phyloP scores from a whole-genome alignment of 2,329 filamentous ascomycete species.

The Zymoseptoria passerinii region DNA sequence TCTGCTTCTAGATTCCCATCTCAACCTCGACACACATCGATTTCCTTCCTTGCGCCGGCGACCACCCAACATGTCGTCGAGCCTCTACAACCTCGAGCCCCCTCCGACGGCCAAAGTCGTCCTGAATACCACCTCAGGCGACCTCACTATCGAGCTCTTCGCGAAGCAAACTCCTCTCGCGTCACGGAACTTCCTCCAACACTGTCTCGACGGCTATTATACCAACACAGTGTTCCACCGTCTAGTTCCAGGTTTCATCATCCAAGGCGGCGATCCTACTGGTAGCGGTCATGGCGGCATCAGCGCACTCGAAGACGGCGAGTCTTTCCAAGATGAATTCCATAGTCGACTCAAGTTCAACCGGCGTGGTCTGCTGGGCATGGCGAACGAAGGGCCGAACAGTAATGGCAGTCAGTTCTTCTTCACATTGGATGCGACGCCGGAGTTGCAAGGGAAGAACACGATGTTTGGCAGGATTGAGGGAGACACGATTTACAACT shows the following conservation, averaged over 20 bases:
- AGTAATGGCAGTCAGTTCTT: slow-evolving; percentile 97
- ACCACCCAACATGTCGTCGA: slow-evolving; percentile 57
- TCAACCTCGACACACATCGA: not conserved
- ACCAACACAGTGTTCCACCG: slow-evolving; percentile 90
- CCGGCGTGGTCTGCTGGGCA: slow-evolving; percentile 79
- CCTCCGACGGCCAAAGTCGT: slow-evolving; percentile 88
- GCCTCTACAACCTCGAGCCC: slow-evolving; percentile 89
- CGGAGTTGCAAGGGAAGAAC: slow-evolving; percentile 81
- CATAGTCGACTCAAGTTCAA: slow-evolving; percentile 91
- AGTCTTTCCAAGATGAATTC: slow-evolving; percentile 78
- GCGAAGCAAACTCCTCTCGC: slow-evolving; percentile 88
- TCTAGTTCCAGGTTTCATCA: slow-evolving; percentile 79
- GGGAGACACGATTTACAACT: slow-evolving; percentile 91
- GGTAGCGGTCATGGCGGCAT: slow-evolving; percentile 87
- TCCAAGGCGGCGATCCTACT: slow-evolving; percentile 91
- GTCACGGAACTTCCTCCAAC: slow-evolving; percentile 90
- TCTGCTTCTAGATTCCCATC: not conserved
- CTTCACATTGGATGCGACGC: slow-evolving; percentile 73
- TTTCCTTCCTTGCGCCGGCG: not conserved
- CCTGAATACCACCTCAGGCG: slow-evolving; percentile 81
- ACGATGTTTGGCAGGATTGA: slow-evolving; percentile 88
- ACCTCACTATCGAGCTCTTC: slow-evolving; percentile 86
- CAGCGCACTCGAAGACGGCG: slow-evolving; percentile 81
- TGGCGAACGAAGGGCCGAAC: slow-evolving; percentile 81
- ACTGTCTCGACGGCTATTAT: slow-evolving; percentile 93